Conservation (phyloP, 2,329 filamentous ascomycete species). For the Colletotrichum caudatum region DNA sequence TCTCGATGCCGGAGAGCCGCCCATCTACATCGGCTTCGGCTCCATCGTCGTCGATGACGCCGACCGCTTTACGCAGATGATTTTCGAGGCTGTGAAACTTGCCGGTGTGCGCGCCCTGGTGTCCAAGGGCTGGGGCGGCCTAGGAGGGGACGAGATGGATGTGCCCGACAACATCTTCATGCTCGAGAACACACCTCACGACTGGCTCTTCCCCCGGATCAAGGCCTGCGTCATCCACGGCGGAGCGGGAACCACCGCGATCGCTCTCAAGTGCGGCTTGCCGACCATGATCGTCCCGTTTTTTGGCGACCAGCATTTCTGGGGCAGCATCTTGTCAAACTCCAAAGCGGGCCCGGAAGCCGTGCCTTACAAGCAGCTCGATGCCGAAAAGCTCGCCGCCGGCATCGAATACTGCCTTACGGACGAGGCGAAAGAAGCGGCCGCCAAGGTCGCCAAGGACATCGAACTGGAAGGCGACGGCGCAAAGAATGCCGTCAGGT, state of each 20-base stretch:
- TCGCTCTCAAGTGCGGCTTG: constrained; percentile 76
- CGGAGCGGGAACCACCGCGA: constrained; percentile 82
- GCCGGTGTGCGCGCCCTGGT: constrained; percentile 78
- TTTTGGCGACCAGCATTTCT: constrained; percentile 84
- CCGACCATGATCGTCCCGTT: constrained; percentile 84
- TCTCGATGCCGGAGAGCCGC: constrained; percentile 66
- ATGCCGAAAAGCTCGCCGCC: constrained; percentile 73
- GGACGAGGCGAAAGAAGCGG: constrained; percentile 69
- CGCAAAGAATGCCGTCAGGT: constrained; percentile 74
- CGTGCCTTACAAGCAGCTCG: constrained; percentile 76
- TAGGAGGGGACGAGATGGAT: constrained; percentile 65
- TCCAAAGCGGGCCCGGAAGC: constrained; percentile 74
- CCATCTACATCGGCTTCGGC: constrained; percentile 82
- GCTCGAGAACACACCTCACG: constrained; percentile 80
- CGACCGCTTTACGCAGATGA: constrained; percentile 75
- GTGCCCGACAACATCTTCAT: constrained; percentile 75
- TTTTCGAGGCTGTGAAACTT: constrained; percentile 74
- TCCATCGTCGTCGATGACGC: constrained; percentile 82
- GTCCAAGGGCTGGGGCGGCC: constrained; percentile 80
- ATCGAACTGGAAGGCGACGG: constrained; percentile 76
- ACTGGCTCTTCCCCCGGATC: constrained; percentile 80
- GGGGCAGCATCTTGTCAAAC: constrained; percentile 76
- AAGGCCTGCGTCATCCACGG: constrained; percentile 79
- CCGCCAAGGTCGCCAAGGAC: constrained; percentile 67
- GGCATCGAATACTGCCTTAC: constrained; percentile 77